Evolutionary conservation across 129 eudicot species (phyloP).

Genomic region (Dittrichia graveolens): DNA sequence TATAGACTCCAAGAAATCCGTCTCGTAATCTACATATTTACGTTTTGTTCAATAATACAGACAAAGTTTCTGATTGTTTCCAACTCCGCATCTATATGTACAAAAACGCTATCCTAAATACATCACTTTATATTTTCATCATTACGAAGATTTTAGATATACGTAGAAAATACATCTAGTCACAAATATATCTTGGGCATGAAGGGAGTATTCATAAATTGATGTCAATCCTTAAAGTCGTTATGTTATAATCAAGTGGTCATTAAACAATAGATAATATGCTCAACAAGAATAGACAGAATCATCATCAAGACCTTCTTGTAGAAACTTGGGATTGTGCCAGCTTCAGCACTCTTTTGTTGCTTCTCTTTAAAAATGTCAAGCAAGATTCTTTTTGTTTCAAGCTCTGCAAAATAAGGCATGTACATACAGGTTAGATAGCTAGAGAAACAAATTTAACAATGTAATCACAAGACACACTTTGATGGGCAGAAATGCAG

Average conservation of each 20-base stretch:
- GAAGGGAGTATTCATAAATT: background rate
- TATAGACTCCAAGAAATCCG: too few relatives aligned
- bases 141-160: too few relatives aligned
- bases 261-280: constrained; percentile 2
- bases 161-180: background rate
- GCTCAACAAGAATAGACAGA: background rate
- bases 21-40: too few relatives aligned
- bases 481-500: background rate
- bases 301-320: constrained; percentile 64
- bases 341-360: constrained; percentile 88
- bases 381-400: constrained; percentile 88
- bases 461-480: background rate
- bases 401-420: constrained; percentile 72
- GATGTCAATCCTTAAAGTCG: background rate
- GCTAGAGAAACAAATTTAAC: constrained; percentile 9
- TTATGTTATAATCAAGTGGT: constrained; percentile 11
- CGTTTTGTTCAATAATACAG: too few relatives aligned
- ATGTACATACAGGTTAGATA: constrained; percentile 11
- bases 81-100: too few relatives aligned
- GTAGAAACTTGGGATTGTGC: constrained; percentile 87
- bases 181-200: background rate
- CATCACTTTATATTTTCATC: too few relatives aligned
- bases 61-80: too few relatives aligned
- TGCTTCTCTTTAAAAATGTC: constrained; percentile 96
- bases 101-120: too few relatives aligned